Conservation (phyloP, 805 yeast species). For the Wickerhamia fluorescens region DNA sequence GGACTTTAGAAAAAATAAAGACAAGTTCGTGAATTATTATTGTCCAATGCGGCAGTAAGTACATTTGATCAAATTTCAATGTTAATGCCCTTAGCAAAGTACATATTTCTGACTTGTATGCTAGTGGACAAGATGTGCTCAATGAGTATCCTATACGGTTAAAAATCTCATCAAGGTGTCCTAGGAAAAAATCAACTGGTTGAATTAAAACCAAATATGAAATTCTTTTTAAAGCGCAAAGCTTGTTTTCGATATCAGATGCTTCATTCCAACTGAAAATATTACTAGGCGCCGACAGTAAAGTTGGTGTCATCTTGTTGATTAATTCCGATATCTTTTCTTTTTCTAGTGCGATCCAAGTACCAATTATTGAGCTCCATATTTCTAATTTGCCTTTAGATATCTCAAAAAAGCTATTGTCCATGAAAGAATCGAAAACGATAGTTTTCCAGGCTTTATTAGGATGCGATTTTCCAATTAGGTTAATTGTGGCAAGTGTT, state of each 20-base stretch:
- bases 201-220: conserved; percentile 57
- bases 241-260: conserved; percentile 50
- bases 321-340: conserved; percentile 50
- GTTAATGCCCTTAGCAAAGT: conserved; percentile 58
- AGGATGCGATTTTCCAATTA: conserved; percentile 27
- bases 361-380: conserved; percentile 52
- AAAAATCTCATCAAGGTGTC: conserved; percentile 41
- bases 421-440: conserved; percentile 60
- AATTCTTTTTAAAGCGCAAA: conserved; percentile 52
- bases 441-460: conserved; percentile 56
- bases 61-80: conserved; percentile 54
- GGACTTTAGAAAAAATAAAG: conserved; percentile 36
- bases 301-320: conserved; percentile 22
- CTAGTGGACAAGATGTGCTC: conserved; percentile 24
- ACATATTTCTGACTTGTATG: conserved; percentile 39
- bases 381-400: conserved; percentile 15
- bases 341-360: conserved; percentile 62
- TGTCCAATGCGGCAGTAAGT: conserved; percentile 66
- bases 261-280: conserved; percentile 67
- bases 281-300: conserved; percentile 46
- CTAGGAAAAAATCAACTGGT: conserved; percentile 50
- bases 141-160: conserved; percentile 28
- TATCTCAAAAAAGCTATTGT: conserved; percentile 46
- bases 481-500: conserved; percentile 39
- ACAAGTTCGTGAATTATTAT: conserved; percentile 56